A percentile compares a stretch with the other conserved stretches of the same genome.
phyloP scores from a whole-genome alignment of 805 yeast genomes.

The Wickerhamomyces silvicola region DNA sequence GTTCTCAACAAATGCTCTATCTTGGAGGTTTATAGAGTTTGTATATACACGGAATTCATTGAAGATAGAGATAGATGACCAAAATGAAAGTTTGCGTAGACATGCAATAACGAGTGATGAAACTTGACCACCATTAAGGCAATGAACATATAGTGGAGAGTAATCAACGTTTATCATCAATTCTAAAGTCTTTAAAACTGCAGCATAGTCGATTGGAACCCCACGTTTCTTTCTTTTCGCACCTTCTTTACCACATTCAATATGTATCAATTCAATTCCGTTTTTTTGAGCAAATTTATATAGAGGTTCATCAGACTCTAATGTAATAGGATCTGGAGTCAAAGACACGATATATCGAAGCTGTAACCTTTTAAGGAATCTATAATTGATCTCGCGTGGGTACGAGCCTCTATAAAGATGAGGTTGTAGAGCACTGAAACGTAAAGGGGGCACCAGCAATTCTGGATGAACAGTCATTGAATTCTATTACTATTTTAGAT shows the following conservation, averaged over 20 bases:
- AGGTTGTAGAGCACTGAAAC: conserved; percentile 67
- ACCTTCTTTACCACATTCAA: conserved; percentile 55
- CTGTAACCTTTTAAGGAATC: conserved; percentile 58
- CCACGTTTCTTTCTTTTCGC: conserved; percentile 74
- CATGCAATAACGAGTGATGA: conserved; percentile 84
- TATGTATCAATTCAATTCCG: conserved; percentile 58
- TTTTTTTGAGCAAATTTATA: conserved; percentile 45
- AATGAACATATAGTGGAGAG: conserved; percentile 77
- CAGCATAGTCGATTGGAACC: conserved; percentile 68
- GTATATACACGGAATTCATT: conserved; percentile 78
- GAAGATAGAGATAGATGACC: conserved; percentile 85
- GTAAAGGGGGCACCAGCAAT: conserved; percentile 62
- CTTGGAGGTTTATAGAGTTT: conserved; percentile 73
- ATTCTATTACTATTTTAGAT: too few species aligned
- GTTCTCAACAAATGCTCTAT: conserved; percentile 75
- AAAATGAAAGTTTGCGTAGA: conserved; percentile 69
- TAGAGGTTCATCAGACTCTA: conserved; percentile 43
- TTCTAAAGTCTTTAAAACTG: conserved; percentile 54
- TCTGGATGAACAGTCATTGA: too few species aligned
- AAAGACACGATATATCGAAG: conserved; percentile 71
- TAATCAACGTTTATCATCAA: conserved; percentile 49
- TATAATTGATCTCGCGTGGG: conserved; percentile 69
- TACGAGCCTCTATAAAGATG: conserved; percentile 78
- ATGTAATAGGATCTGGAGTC: conserved; percentile 67
- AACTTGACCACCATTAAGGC: conserved; percentile 84